Conservation (phyloP, 495 filamentous ascomycete species). For the Aspergillus biplanus region DNA sequence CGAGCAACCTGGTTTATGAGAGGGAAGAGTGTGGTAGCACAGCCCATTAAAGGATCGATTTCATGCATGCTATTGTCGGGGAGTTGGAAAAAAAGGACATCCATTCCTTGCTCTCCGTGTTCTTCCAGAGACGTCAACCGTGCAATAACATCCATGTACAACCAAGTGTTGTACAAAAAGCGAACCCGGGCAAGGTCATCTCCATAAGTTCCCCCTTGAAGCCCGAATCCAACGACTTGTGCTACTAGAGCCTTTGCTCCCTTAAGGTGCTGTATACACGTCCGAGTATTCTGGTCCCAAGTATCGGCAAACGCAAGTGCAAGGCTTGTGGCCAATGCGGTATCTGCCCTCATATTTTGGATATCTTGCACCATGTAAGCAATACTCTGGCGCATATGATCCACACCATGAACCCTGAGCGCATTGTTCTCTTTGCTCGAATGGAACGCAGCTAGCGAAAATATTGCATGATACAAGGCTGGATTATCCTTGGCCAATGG, state of each 20-base stretch:
- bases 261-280: constrained; percentile 72
- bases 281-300: constrained; percentile 77
- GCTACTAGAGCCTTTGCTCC: constrained; percentile 70
- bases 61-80: constrained; percentile 54
- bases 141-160: constrained; percentile 84
- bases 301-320: constrained; percentile 77
- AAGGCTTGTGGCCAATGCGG: constrained; percentile 73
- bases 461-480: constrained; percentile 75
- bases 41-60: constrained; percentile 79
- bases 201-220: constrained; percentile 32
- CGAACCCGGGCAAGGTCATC: constrained; percentile 60
- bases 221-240: constrained; percentile 53
- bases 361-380: constrained; percentile 60
- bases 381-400: constrained; percentile 73
- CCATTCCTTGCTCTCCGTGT: constrained; percentile 58
- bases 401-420: constrained; percentile 67
- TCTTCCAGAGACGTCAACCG: constrained; percentile 70
- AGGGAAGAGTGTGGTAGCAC: constrained; percentile 72
- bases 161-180: constrained; percentile 78
- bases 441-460: constrained; percentile 77
- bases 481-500: constrained; percentile 68
- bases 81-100: constrained; percentile 43
- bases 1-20: constrained; percentile 71
- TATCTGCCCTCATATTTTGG: constrained; percentile 63
- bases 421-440: constrained; percentile 60